Evolutionary conservation across 2,329 filamentous ascomycete genomes (phyloP), one percentile per base, ranked within the genome.

Genomic region (Xylaria hypoxylon): DNA sequence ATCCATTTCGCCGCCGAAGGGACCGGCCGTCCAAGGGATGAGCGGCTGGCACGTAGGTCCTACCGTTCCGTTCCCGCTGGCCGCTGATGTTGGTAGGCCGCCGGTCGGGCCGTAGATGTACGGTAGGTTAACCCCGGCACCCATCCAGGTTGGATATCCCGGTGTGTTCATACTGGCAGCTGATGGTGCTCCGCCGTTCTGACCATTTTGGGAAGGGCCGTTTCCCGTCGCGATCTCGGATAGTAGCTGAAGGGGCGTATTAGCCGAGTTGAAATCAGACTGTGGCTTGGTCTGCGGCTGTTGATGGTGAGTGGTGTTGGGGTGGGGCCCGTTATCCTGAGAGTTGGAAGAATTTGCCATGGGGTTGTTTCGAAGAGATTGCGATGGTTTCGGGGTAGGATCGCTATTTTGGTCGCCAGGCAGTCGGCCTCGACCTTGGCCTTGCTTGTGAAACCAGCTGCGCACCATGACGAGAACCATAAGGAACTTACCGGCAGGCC

Each of bases 391-490:
- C 31, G 62, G 26, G 15, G 19, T 19, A 17, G 62, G 63, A 35
- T 70, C 68, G 15, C 55, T 40, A 7, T 68, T 65, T 38, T 68
- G 70, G 13, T 68, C 67, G 48, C 42, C 59, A 26, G 68, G 67
- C 10, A 28, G 5, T 31, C 67, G 71, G 22, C 24, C 44, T 35
- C 72, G 73, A 58, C 28, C 47, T 19, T 73, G 73, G 59, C 77
- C 79, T 65, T 86, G 83, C 70, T 87, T 82, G 73, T 86, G 77
- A 75, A 91, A 92, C 90, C 91, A 93, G 28, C 84, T 86, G 47
- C 87, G 87, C 28, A 94, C 79, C 88, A 93, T 90, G 56, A 85
- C 81, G 10, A 94, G 80, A 5, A 93, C 89, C 65, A 92, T 83
- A 2, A 91, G 81, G 69, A 94, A 94, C 77, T 92, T 93, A 56